These are phyloP conservation scores for Aspergillus thermomutatus DNA, from an alignment of 2,329 filamentous ascomycete species.

Conservation along the genomic window DNA sequence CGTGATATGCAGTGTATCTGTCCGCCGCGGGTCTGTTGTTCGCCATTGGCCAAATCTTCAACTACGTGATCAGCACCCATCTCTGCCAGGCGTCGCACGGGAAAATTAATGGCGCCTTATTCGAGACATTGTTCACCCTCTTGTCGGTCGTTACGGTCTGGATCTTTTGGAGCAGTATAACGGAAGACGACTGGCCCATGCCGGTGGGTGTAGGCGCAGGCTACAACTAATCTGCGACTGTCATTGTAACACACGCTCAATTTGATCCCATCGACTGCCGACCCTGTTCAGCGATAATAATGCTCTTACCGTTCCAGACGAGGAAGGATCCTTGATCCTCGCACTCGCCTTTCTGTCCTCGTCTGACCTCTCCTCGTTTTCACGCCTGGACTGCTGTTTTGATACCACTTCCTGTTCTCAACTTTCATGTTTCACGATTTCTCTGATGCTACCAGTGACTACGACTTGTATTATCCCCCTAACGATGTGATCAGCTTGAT, in stretches of 20 bases:
- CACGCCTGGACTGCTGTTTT: slow-evolving; percentile 4
- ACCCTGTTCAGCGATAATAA: neutral
- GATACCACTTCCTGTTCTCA: slow-evolving; percentile 13
- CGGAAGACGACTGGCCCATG: slow-evolving; percentile 93
- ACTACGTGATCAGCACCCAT: slow-evolving; percentile 87
- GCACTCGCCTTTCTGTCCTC: neutral
- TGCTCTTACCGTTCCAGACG: neutral
- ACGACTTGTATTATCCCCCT: slow-evolving; percentile 3
- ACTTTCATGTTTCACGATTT: slow-evolving; percentile 13
- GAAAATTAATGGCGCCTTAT: slow-evolving; percentile 88
- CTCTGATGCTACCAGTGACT: slow-evolving; percentile 4
- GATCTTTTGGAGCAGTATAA: slow-evolving; percentile 98
- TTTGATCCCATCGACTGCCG: neutral
- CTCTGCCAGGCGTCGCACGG: slow-evolving; percentile 80
- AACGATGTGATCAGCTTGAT: slow-evolving; percentile 5
- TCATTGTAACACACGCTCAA: neutral
- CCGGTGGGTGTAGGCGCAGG: slow-evolving; percentile 30
- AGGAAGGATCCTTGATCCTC: neutral
- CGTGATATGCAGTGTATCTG: slow-evolving; percentile 61
- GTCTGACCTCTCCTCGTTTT: slow-evolving; percentile 6
- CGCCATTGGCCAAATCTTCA: slow-evolving; percentile 89
- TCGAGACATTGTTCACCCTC: slow-evolving; percentile 89
- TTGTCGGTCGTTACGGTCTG: slow-evolving; percentile 79
- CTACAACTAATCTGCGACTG: slow-evolving; percentile 23
- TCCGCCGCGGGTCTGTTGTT: slow-evolving; percentile 73